Base-by-base conservation (phyloP, 441 rosid species). In the Eruca vesicaria region DNA sequence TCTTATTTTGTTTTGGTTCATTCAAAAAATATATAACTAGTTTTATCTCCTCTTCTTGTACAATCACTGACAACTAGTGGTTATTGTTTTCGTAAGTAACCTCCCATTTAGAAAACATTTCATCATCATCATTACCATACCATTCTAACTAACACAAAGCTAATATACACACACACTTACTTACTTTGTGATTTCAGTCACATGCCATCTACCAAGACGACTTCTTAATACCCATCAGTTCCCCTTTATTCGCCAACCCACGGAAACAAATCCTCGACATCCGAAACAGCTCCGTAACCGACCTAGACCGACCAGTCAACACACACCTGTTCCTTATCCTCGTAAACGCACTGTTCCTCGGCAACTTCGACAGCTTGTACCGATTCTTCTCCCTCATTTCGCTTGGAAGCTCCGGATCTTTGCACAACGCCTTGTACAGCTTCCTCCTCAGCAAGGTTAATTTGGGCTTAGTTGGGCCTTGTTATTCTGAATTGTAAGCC, bases 351-450 rank as follows among this genome's bases (percentile, higher is more conserved):
- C 76, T 78, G 64, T 85, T 83, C 63, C 81, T 78, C 61, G 79
- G 84, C 73, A 72, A 35, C 62, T 85, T 80, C 2, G 81, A 81
- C 5, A 68, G 75, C 78, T 85, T 82, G n/a, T 68, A 76, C 53
- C 69, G 82, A 68, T 76, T 62, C 74, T 73, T 74, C 6, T 84
- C 83, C 7, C 80, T 18, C 63, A 76, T 69, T 0, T 83, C 81
- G 63, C 68, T 78, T 0, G 84, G 79, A 61, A 83, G 77, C 20
- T 81, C 69, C 5, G 75, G 79, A 72, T 74, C 73, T 58, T 61
- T 64, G 20, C 82, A 79, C 10, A 79, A 75, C 2, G 76, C 79
- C 19, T 79, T 73, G 18, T 79, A 73, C 0, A 78, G 74, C 63
- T 78, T 78, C 53, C 78, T 78, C 4, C 74, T 78, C 66, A 78